Percentiles rank a stretch among this genome's conserved stretches.
Evolutionary conservation across 2,329 filamentous ascomycete genomes (phyloP).

Genomic region (Aspergillus ochraceus): DNA sequence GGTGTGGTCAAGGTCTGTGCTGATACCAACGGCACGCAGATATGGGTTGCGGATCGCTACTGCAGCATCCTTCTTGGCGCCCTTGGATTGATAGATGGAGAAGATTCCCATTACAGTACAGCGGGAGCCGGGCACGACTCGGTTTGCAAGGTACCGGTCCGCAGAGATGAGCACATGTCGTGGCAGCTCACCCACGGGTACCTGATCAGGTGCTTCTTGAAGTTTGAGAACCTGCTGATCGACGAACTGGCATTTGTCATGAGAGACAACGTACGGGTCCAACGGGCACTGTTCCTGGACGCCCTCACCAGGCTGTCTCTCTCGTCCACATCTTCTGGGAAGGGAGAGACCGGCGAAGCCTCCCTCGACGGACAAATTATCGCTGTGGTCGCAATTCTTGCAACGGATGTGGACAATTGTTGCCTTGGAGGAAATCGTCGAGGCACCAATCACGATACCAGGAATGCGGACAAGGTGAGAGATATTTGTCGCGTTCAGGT

Average conservation of each 20-base stretch:
- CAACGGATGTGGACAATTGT: conserved; percentile 85
- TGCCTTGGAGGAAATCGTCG: conserved; percentile 93
- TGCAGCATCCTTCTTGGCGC: conserved; percentile 76
- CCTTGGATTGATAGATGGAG: conserved; percentile 95
- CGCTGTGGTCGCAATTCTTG: conserved; percentile 74
- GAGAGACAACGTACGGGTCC: conserved; percentile 93
- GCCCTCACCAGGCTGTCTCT: conserved; percentile 62
- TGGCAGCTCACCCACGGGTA: conserved; percentile 93
- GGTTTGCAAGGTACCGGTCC: conserved; percentile 93
- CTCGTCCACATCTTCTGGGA: conserved; percentile 72
- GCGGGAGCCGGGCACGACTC: conserved; percentile 89
- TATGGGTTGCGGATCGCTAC: conserved; percentile 97
- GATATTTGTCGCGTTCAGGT: conserved; percentile 89
- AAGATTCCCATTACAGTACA: conserved; percentile 97
- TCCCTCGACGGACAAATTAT: conserved; percentile 71
- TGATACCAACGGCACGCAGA: conserved; percentile 86
- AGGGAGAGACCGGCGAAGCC: conserved; percentile 87
- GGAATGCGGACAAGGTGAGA: conserved; percentile 94
- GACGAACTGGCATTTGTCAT: conserved; percentile 91
- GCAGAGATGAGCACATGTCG: conserved; percentile 93
- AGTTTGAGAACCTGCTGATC: conserved; percentile 98
- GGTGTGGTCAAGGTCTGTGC: conserved; percentile 85
- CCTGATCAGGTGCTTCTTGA: conserved; percentile 95
- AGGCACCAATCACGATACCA: conserved; percentile 95
- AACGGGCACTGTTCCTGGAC: conserved; percentile 75